Base-by-base conservation (phyloP, 768 basidiomycete species). In the Cantharellus cinnabarinus region DNA sequence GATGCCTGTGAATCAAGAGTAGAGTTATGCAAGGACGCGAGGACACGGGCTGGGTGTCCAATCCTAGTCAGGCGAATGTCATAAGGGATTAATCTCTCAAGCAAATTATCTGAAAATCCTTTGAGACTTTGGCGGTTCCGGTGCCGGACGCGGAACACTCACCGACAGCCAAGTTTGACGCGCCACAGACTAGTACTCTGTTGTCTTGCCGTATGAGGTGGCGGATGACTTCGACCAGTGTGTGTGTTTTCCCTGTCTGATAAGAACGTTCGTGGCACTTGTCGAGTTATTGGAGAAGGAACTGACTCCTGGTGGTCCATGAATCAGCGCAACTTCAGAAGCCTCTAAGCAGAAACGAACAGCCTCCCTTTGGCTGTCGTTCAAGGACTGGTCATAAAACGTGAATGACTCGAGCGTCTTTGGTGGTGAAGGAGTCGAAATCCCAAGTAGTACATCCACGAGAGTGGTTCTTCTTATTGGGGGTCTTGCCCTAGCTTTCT, bases 201-300 rank as follows among this genome's bases (percentile, higher is more conserved):
- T 70, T 67, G 14, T 64, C 64, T 39, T 66, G 66, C 1, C 59
- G 50, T 2, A 73, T 68, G 34, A 91, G 70, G 65, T 97, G 93
- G 38, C 87, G 81, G 60, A 97, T 87, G 56, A 95, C 78, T 69
- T 99, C 94, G 41, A 97, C 84, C 15, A 99, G 75, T 0, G 94
- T 95, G 64, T 90, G 87, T 0, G 94, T 99, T 73, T 98, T 98
- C 4, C 94, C 94, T 2, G 91, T 94, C 60, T 87, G 82, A 81
- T 57, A 48, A 57, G 5, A 54, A 29, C 20, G 20, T 29, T 29
- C 20, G 20, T 29, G 20, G 20, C 20, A 29, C 20, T 29, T 29
- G 20, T 29, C 20, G 20, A 29, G 20, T 29, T 29, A 29, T 29
- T 29, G 20, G 20, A 29, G 79, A 61, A n/a, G n/a, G 10, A 3